phyloP scores from a whole-genome alignment of 139 green algal species.

The Dunaliella primolecta region DNA sequence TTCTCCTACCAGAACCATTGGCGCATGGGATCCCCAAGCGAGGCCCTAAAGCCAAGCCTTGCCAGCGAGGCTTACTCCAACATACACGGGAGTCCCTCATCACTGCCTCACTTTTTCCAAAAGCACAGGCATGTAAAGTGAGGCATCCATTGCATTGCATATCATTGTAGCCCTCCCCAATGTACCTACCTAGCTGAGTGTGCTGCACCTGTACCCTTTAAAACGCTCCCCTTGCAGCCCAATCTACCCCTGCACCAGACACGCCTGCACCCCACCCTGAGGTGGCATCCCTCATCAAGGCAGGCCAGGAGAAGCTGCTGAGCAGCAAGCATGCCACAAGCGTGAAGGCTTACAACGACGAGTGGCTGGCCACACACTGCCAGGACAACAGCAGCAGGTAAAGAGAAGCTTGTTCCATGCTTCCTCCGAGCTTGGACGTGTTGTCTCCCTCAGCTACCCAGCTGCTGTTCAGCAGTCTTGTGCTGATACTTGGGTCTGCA shows the following conservation, averaged over 20 bases:
- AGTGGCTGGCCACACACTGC: slow-evolving; percentile 37
- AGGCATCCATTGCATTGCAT: no score
- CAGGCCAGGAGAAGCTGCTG: slow-evolving; percentile 45
- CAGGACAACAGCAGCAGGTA: slow-evolving; percentile 34
- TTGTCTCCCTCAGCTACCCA: slow-evolving; percentile 18
- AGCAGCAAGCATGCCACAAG: slow-evolving; percentile 4
- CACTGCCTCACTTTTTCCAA: no score
- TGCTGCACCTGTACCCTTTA: no score
- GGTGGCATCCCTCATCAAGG: slow-evolving; percentile 43
- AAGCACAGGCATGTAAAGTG: no score
- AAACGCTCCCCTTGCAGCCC: neutral
- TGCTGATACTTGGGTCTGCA: neutral
- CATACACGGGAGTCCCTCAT: no score
- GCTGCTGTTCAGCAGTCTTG: slow-evolving; percentile 10
- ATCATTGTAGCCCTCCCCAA: no score
- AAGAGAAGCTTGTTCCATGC: slow-evolving; percentile 42
- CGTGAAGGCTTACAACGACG: slow-evolving; percentile 27
- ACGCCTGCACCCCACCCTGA: slow-evolving; percentile 8
- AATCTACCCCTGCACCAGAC: neutral
- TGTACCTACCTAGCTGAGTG: no score
- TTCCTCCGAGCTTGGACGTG: slow-evolving; percentile 29
- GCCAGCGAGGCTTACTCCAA: no score
- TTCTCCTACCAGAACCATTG: no score
- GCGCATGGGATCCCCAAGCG: no score
- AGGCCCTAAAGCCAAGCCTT: no score